phyloP scores from a whole-genome alignment of 2,329 filamentous ascomycete genomes.

The Fusarium pseudonygamai region DNA sequence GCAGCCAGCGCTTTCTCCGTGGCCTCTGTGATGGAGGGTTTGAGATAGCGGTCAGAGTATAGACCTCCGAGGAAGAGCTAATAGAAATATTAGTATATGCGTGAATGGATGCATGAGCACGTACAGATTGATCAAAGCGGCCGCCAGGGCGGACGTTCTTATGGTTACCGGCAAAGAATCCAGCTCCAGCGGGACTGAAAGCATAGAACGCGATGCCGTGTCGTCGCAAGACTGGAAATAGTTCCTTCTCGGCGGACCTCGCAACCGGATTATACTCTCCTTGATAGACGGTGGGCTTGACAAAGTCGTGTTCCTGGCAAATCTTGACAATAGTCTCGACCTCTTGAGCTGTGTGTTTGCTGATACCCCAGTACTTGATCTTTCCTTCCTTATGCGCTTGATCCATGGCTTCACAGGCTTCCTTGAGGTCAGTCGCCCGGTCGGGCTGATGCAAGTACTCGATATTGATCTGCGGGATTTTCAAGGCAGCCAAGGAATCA shows the following conservation, averaged over 20 bases:
- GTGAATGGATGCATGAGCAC: fast-evolving
- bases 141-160: not conserved
- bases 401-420: not conserved
- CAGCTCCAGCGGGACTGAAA: not conserved
- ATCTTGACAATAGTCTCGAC: not conserved
- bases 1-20: not conserved
- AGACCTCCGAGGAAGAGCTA: not conserved
- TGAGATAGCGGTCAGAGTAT: not conserved
- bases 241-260: not conserved
- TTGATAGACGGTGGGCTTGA: not conserved
- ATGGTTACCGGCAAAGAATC: not conserved
- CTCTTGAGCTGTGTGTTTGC: not conserved
- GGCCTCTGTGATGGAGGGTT: not conserved
- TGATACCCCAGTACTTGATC: not conserved
- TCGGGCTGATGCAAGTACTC: not conserved
- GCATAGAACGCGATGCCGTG: not conserved
- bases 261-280: not conserved
- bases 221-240: not conserved
- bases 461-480: not conserved
- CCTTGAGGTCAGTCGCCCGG: not conserved
- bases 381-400: not conserved
- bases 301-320: not conserved
- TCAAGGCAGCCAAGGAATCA: not conserved
- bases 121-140: not conserved
- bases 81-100: fast-evolving